Base-by-base conservation (phyloP, 176 grass and related monocot genomes). In the Elaeis guineensis region DNA sequence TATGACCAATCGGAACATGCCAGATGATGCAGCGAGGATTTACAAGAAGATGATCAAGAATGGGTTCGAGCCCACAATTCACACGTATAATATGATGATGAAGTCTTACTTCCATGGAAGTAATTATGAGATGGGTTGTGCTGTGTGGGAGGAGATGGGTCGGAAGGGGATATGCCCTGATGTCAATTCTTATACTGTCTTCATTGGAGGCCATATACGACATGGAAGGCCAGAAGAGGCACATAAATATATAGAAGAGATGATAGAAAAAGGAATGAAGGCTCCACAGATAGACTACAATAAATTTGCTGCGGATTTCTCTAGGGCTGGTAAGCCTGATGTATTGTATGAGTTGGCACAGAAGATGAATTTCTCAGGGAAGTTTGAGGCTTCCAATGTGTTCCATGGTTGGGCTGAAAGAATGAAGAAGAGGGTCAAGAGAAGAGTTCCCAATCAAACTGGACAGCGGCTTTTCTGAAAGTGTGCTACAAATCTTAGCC, bases 71-170 rank as follows among this genome's bases (percentile, higher is more conserved):
- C 87, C 82, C 62, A 83, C 92, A 0, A 70, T 83, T 54, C 69
- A 88, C 69, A 96, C 92, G n/a, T 96, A 96, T 71, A 91, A 96
- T 72, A 96, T 88, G 80, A 85, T 91, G 75, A 90, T 96, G 91
- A 96, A 91, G 56, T 91, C 80, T 12, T 91, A 77, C 65, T 96
- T 96, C 69, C 59, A 75, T 65, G 78, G 72, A 54, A 90, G 57
- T 64, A 88, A 90, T 20, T 82, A 88, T 66, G 58, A 58, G 58
- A 91, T 88, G 87, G 92, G 92, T 57, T 85, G 80, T 60, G 69
- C 55, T 0, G 64, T 88, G 50, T 96, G 92, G 92, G 83, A 88
- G 19, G 83, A 88, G 66, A 96, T 96, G 83, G 70, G 57, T 17
- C 75, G 4, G 58, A 87, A 70, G 59, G 91, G 91, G 48, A 71